Evolutionary conservation across 2,329 filamentous ascomycete species (phyloP).

Genomic region (Albifimbria verrucaria): DNA sequence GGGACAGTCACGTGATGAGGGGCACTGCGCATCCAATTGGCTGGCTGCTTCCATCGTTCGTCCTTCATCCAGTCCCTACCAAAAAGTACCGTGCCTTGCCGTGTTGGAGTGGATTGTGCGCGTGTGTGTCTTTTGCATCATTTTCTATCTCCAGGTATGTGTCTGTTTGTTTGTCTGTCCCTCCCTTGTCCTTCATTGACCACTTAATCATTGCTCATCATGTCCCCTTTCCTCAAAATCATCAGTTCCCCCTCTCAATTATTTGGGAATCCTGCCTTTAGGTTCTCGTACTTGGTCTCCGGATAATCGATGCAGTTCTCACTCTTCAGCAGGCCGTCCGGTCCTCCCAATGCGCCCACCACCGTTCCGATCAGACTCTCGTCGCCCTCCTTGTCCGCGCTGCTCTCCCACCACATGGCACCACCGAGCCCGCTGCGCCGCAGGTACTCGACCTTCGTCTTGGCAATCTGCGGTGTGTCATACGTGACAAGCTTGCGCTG

Average conservation of each 20-base stretch:
- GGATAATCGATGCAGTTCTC: slow-evolving; percentile 63
- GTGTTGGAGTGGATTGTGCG: slow-evolving; percentile 19
- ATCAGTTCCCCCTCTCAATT: slow-evolving; percentile 27
- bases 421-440: slow-evolving; percentile 67
- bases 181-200: too few relatives aligned
- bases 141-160: background rate
- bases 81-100: slow-evolving; percentile 24
- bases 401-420: slow-evolving; percentile 98
- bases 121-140: slow-evolving; percentile 6
- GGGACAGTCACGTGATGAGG: slow-evolving; percentile 13
- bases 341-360: slow-evolving; percentile 56
- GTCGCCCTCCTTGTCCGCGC: slow-evolving; percentile 64
- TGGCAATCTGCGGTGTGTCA: slow-evolving; percentile 66
- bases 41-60: too few relatives aligned
- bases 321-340: slow-evolving; percentile 43
- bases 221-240: too few relatives aligned
- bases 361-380: slow-evolving; percentile 67
- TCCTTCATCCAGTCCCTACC: slow-evolving; percentile 56
- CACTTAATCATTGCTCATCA: too few relatives aligned
- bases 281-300: slow-evolving; percentile 66
- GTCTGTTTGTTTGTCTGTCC: too few relatives aligned
- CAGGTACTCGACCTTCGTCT: slow-evolving; percentile 70
- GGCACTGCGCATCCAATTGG: background rate
- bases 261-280: slow-evolving; percentile 54
- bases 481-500: slow-evolving; percentile 73